Conservation (phyloP, 306 rosid genomes). For the Malus sieversii region DNA sequence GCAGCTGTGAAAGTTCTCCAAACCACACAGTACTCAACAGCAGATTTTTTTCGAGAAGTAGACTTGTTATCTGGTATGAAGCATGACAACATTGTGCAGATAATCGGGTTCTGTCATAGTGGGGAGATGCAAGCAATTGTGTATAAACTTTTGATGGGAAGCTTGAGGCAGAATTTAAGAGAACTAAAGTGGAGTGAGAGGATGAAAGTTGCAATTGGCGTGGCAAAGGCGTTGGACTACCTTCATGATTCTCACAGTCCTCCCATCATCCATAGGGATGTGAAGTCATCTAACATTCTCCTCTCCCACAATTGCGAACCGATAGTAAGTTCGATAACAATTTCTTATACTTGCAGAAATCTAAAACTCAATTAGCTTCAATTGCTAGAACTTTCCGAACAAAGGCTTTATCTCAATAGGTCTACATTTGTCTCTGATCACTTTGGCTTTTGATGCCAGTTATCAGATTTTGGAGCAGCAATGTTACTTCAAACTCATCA, state of each 20-base stretch:
- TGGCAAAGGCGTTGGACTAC: constrained; percentile 32
- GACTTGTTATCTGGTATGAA: constrained; percentile 26
- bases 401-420: not conserved
- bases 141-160: constrained; percentile 30
- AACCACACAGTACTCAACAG: not conserved
- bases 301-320: constrained; percentile 32
- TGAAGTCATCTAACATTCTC: constrained; percentile 45
- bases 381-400: too few relatives aligned
- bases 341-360: not conserved
- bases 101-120: constrained; percentile 33
- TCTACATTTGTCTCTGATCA: not conserved
- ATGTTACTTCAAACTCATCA: constrained; percentile 19
- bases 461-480: constrained; percentile 44
- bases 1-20: constrained; percentile 38
- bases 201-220: constrained; percentile 33
- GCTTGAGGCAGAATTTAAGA: constrained; percentile 27
- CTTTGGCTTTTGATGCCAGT: constrained; percentile 10
- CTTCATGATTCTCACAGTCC: constrained; percentile 44
- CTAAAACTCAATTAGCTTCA: not conserved
- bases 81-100: constrained; percentile 32
- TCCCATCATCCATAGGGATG: constrained; percentile 38
- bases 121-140: constrained; percentile 29
- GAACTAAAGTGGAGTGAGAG: constrained; percentile 34
- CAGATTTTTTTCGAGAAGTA: constrained; percentile 30
- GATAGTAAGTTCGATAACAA: constrained; percentile 20